These are phyloP conservation scores for Byssoonygena ceratinophila DNA, from an alignment of 2,329 filamentous ascomycete genomes.

Conservation along the genomic window DNA sequence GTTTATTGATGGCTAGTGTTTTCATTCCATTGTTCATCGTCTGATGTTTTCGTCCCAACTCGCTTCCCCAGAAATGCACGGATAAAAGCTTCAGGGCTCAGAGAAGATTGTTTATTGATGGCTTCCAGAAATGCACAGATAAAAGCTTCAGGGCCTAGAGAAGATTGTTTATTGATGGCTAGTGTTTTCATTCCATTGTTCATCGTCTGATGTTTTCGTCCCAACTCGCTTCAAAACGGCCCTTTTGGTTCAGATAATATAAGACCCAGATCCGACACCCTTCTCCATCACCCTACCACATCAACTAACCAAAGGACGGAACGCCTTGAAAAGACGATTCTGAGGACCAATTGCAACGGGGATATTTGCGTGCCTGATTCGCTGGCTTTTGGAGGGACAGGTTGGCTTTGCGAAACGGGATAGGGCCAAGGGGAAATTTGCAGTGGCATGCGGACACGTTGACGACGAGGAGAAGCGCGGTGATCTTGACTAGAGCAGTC, in stretches of 20 bases:
- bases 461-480: not conserved
- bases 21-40: not conserved
- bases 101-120: not conserved
- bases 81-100: too few species aligned
- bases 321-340: not conserved
- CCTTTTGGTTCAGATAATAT: not conserved
- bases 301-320: not conserved
- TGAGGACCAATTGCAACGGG: not conserved
- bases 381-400: not conserved
- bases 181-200: not conserved
- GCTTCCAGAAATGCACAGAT: too few species aligned
- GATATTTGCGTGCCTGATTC: not conserved
- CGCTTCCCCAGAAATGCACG: not conserved
- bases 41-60: conserved; percentile 8
- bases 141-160: too few species aligned
- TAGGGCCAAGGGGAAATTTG: not conserved
- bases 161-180: not conserved
- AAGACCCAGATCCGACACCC: not conserved
- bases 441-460: not conserved
- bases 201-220: conserved; percentile 3
- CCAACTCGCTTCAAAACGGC: not conserved
- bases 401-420: not conserved
- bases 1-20: not conserved
- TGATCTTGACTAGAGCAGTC: not conserved
- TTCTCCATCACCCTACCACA: not conserved